Evolutionary conservation across 1,284 basidiomycete species (phyloP), one percentile per base, ranked within the genome.

Genomic region (Peniophora sp.): DNA sequence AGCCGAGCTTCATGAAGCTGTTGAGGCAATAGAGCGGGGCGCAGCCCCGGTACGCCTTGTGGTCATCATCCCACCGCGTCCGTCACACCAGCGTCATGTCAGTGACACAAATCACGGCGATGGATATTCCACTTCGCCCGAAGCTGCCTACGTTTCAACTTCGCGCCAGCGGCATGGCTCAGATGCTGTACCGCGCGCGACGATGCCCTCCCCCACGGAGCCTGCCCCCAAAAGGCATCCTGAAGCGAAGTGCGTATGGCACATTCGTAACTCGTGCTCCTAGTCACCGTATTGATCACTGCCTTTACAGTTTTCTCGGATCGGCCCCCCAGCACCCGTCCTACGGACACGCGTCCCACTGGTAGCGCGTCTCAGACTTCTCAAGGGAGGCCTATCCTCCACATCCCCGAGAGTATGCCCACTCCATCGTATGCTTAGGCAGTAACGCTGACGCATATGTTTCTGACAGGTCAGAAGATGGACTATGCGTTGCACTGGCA

Each of bases 401-500:
- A n/a, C 6, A 8, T 41, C n/a, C 20, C 39, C 16, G 39, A 41
- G 20, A 22, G 39, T 41, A n/a, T 8, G 39, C 16, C 16, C 35
- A 12, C 12, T 5, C 12, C 27, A 12, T 12, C 27, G 27, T 32
- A 32, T 5, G 12, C 27, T 5, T 12, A 32, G 12, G 5, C 12
- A 12, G 6, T 17, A 5, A 12, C 16, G 8, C 39, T 45, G 20
- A 45, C 44, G n/a, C 3, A 45, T 22, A 6, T n/a, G 27, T 14
- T 22, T 20, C 8, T 20, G 6, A 8, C 44, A 45, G 44, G n/a
- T 19, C 10, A 22, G n/a, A 20, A n/a, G 23, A 16, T 22, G 19
- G 44, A 25, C 20, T 45, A 24, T 8, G 44, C 63, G 36, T 55
- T 73, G 20, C 72, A 73, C 51, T 74, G 73, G 73, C 66, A 65